Evolutionary conservation across 805 yeast species (phyloP).

Genomic region (Cyberlindnera samutprakarnensis): DNA sequence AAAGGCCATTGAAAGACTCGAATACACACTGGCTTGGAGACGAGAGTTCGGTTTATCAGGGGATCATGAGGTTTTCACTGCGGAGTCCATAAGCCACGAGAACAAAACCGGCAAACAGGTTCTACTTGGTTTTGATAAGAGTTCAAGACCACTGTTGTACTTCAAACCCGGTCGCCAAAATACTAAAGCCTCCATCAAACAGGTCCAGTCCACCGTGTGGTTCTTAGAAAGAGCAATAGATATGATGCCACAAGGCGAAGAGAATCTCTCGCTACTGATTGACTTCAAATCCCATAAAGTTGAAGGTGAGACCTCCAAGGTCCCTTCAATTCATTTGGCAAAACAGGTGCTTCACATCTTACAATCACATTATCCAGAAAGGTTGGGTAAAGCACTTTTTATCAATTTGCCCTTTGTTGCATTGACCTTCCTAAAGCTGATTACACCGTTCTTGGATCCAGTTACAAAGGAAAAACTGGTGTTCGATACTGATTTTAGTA

Average conservation of each 20-base stretch:
- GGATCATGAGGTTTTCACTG: constrained; percentile 42
- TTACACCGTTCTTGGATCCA: constrained; percentile 93
- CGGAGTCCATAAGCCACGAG: constrained; percentile 52
- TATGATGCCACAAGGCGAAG: constrained; percentile 94
- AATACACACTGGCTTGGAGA: constrained; percentile 80
- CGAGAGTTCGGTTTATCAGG: constrained; percentile 74
- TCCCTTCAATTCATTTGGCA: constrained; percentile 80
- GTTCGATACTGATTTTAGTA: constrained; percentile 76
- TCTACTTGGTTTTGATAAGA: constrained; percentile 74
- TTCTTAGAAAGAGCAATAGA: constrained; percentile 87
- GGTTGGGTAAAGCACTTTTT: constrained; percentile 84
- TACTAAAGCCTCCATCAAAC: constrained; percentile 79
- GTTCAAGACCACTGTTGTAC: constrained; percentile 83
- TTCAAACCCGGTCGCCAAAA: constrained; percentile 92
- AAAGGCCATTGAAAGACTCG: constrained; percentile 70
- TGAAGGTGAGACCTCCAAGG: constrained; percentile 41
- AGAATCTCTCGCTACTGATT: constrained; percentile 78
- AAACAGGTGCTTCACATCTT: constrained; percentile 85
- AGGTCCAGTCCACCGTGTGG: constrained; percentile 87
- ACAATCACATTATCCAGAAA: constrained; percentile 95
- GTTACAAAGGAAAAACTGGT: constrained; percentile 87
- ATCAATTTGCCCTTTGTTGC: constrained; percentile 91
- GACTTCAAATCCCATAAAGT: constrained; percentile 73
- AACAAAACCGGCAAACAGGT: constrained; percentile 89
- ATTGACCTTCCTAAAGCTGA: constrained; percentile 81